Percentiles rank a stretch among this genome's conserved stretches.
Evolutionary conservation across 352 stramenopile species (phyloP).

Genomic region (Phytopythium delawarense): DNA sequence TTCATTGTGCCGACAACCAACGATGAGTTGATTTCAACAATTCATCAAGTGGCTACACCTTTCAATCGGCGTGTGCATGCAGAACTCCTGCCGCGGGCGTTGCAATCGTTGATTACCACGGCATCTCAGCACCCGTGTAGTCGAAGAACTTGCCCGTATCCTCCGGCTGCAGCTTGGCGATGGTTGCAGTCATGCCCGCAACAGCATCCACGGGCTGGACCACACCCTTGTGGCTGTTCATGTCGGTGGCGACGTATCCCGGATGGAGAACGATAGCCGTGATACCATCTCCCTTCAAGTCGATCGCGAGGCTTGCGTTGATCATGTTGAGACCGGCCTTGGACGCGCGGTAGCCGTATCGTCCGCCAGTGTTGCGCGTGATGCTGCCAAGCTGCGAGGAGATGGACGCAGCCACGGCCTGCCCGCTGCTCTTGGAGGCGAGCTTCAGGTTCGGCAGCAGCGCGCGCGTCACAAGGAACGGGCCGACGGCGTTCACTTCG

Average conservation of each 20-base stretch:
- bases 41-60: too few relatives aligned
- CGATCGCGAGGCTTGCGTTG: conserved; percentile 30
- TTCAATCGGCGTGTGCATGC: too few relatives aligned
- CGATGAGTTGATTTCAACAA: too few relatives aligned
- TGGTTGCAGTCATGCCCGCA: conserved; percentile 20
- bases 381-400: conserved; percentile 48
- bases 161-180: conserved; percentile 19
- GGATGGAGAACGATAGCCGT: conserved; percentile 30
- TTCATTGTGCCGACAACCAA: too few relatives aligned
- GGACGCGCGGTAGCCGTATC: conserved; percentile 62
- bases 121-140: conserved; percentile 21
- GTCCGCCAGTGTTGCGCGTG: conserved; percentile 22
- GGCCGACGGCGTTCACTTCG: conserved; percentile 49
- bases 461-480: conserved; percentile 45
- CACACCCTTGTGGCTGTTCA: conserved; percentile 13
- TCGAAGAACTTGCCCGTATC: conserved; percentile 36
- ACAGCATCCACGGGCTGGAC: conserved; percentile 19
- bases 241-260: conserved; percentile 41
- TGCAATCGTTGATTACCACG: neutral
- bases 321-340: conserved; percentile 71
- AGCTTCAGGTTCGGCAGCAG: conserved; percentile 38
- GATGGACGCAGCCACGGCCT: conserved; percentile 34
- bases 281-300: conserved; percentile 34
- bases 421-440: conserved; percentile 26
- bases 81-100: too few relatives aligned